phyloP scores from a whole-genome alignment of 1,284 basidiomycete species.

The Coniferiporia weirii region DNA sequence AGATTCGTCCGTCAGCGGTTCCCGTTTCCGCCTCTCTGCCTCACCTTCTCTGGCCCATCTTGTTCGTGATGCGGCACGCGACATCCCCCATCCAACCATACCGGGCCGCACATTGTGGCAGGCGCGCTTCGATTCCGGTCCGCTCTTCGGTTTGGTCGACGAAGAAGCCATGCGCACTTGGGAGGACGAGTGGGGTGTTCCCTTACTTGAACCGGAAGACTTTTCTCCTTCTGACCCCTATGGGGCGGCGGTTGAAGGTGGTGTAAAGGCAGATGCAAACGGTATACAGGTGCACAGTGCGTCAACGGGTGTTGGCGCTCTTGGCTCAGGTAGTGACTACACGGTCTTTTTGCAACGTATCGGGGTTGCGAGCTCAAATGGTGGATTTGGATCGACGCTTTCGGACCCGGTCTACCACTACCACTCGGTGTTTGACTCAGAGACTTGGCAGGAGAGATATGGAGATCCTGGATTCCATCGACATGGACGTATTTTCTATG shows the following conservation, averaged over 20 bases:
- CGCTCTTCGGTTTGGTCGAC: slow-evolving; percentile 32
- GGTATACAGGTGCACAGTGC: slow-evolving; percentile 4
- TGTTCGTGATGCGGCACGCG: slow-evolving; percentile 59
- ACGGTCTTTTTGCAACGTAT: slow-evolving; percentile 45
- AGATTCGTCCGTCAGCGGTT: slow-evolving; percentile 70
- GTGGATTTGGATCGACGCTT: slow-evolving; percentile 43
- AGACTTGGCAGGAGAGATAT: slow-evolving; percentile 66
- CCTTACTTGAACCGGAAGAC: slow-evolving; percentile 12
- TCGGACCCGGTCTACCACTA: slow-evolving; percentile 71
- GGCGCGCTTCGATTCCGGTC: slow-evolving; percentile 51
- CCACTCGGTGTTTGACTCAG: slow-evolving; percentile 72
- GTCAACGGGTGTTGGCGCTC: slow-evolving; percentile 30
- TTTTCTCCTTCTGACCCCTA: slow-evolving; percentile 28
- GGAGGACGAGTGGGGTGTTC: slow-evolving; percentile 11
- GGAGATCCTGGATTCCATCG: slow-evolving; percentile 69
- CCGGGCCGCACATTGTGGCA: slow-evolving; percentile 58
- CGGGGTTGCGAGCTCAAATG: slow-evolving; percentile 49
- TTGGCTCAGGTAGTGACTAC: slow-evolving; percentile 60
- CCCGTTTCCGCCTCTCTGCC: slow-evolving; percentile 47
- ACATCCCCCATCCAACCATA: slow-evolving; percentile 57
- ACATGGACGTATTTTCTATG: slow-evolving; percentile 40
- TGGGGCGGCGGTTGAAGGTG: slow-evolving; percentile 23
- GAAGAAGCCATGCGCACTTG: slow-evolving; percentile 11
- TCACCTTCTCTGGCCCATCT: slow-evolving; percentile 83
- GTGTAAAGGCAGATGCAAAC: slow-evolving; percentile 23